Percentiles rank a stretch among this genome's conserved stretches.
These are phyloP conservation scores for Pseudogymnoascus sp. DNA, from an alignment of 2,329 filamentous ascomycete genomes.

Conservation along the genomic window DNA sequence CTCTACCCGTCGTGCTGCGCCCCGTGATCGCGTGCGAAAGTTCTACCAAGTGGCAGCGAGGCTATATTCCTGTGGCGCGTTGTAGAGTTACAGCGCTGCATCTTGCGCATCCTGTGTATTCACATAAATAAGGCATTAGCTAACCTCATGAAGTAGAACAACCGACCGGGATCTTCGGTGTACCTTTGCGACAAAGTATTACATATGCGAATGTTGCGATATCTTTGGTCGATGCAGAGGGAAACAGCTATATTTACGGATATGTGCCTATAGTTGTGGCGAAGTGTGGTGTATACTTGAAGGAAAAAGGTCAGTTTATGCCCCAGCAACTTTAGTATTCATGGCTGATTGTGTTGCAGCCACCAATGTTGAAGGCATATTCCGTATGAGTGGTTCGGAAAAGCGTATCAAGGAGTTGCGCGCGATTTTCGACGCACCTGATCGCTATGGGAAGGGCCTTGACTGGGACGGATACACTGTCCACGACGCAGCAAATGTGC, in stretches of 20 bases:
- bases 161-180: conserved; percentile 79
- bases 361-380: conserved; percentile 91
- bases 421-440: conserved; percentile 83
- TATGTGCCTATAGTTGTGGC: conserved; percentile 98
- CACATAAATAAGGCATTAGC: neutral
- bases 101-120: neutral
- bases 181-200: conserved; percentile 89
- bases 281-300: conserved; percentile 94
- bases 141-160: conserved; percentile 18
- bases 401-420: conserved; percentile 98
- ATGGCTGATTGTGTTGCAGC: conserved; percentile 44
- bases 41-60: neutral
- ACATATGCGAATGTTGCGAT: conserved; percentile 97
- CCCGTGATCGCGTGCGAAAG: neutral
- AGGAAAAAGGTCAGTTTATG: conserved; percentile 76
- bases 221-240: conserved; percentile 84
- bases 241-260: conserved; percentile 94
- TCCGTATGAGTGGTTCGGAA: conserved; percentile 89
- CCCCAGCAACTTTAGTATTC: neutral
- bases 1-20: neutral
- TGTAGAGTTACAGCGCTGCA: neutral
- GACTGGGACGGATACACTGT: conserved; percentile 98
- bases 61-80: neutral
- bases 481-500: conserved; percentile 93
- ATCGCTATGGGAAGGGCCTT: conserved; percentile 90